These are phyloP conservation scores for Colletotrichum sansevieriae DNA, from an alignment of 2,329 filamentous ascomycete genomes.

Conservation along the genomic window DNA sequence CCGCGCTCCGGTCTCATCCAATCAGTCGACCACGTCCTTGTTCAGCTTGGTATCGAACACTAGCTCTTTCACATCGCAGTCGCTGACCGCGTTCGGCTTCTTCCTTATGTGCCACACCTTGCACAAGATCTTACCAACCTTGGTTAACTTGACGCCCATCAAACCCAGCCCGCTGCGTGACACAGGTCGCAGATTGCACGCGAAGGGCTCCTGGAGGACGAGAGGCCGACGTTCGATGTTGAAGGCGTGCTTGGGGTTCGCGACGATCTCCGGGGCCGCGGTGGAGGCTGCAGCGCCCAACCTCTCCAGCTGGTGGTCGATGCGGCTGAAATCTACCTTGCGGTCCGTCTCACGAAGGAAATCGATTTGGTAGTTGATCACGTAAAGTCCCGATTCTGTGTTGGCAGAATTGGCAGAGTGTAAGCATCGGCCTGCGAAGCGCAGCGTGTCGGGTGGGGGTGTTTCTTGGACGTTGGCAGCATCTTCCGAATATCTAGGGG, in stretches of 20 bases:
- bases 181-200: conserved; percentile 45
- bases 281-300: not conserved
- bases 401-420: too few relatives aligned
- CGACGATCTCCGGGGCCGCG: conserved; percentile 47
- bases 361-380: too few relatives aligned
- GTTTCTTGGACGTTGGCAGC: too few relatives aligned
- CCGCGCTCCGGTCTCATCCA: conserved; percentile 43
- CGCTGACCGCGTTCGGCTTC: conserved; percentile 12
- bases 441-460: too few relatives aligned
- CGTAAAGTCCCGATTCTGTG: too few relatives aligned
- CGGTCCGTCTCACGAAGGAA: too few relatives aligned
- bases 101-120: conserved; percentile 42
- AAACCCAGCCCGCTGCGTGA: conserved; percentile 25
- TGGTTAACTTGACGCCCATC: conserved; percentile 16
- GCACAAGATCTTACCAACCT: conserved; percentile 31
- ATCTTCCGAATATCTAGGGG: too few relatives aligned
- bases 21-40: conserved; percentile 50
- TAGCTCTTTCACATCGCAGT: conserved; percentile 44
- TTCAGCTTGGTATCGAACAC: conserved; percentile 49
- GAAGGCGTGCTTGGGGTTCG: too few relatives aligned
- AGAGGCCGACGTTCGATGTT: conserved; percentile 49
- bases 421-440: too few relatives aligned
- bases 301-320: conserved; percentile 49
- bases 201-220: conserved; percentile 48
- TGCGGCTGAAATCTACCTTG: conserved; percentile 41